Base-by-base conservation (phyloP, 495 filamentous ascomycete species). In the Tuber indicum region DNA sequence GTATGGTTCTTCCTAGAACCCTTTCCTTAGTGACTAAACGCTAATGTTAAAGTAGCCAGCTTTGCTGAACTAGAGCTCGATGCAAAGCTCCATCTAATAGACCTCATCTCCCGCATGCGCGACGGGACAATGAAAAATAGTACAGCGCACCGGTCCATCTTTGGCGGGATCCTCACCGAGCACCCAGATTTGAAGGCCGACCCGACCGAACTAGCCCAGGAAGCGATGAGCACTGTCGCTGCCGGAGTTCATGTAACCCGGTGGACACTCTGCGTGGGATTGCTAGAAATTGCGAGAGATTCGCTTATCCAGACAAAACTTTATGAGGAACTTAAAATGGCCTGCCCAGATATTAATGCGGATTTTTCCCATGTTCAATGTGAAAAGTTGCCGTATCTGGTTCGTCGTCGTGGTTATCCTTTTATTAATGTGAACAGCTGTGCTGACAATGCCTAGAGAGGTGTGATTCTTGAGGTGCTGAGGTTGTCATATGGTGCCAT, bases 171-270 rank as follows among this genome's bases (percentile, higher is more conserved):
- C 3, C 71, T 82, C 0, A 79, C 85, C 66, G 76, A 72, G 2
- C 74, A 83, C 23, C 78, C 85, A 4, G 82, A 83, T 2, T 72
- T 81, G n/a, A 75, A 77, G 9, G 78, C 79, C 45, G 70, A 76
- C 3, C 41, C 82, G 1, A 70, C 72, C 2, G 72, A 84, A 7
- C 77, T 87, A 1, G 71, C 77, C 8, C 82, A 87, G 9, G 85
- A 87, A 44, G 86, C 80, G 0, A 75, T 84, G 36, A 77, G 75
- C 26, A 46, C 87, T 3, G 74, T 86, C 23, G 78, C 79, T 0
- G 86, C 85, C 1, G 86, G 86, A 0, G 83, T 77, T 7, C 84
- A 84, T 70, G 87, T 86, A 1, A 86, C 84, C 1, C 81, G 82
- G 0, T 76, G 83, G 9, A 73, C 84, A 4, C 78, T 87, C 8